Base-by-base conservation (phyloP, 2,329 filamentous ascomycete species). In the Thielaviopsis punctulata region DNA sequence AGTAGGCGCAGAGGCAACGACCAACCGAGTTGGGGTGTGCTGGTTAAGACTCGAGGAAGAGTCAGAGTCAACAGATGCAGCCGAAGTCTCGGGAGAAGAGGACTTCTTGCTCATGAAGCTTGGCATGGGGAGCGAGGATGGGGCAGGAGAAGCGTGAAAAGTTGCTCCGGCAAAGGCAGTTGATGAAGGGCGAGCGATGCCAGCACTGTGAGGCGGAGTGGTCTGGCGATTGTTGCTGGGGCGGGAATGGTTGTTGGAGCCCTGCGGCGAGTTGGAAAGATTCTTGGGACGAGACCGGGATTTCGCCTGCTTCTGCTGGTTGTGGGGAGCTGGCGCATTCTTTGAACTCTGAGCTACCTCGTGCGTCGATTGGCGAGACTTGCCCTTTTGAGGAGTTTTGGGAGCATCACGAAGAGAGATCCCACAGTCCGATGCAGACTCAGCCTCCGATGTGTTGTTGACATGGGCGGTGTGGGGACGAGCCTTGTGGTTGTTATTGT, bases 61-160 rank as follows among this genome's bases (percentile, higher is more conserved):
- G n/a, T 36, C 23, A 12, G n/a, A 15, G 24, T 54, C 23, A 8
- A 25, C n/a, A 25, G 23, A 27, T 21, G 51, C 30, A 9, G 47
- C 44, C 12, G 21, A 18, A 15, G 51, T 47, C 30, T 49, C 86
- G 80, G 50, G 50, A 41, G 50, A 45, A 12, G 43, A 39, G 13
- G 44, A 15, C 30, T 52, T 52, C 60, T 84, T 89, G 24, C 84
- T 82, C 30, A 72, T 77, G 64, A 95, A 95, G 61, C 84, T 93
- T 10, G 92, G 92, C 54, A 95, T 84, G 0, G 92, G 92, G 27
- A 98, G 72, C 22, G 87, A 81, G 8, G 88, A 93, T 0, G 92
- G 84, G 1, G 89, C 90, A 19, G 92, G 92, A 8, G 92, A 96
- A 41, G 88, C 86, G 65, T 95, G 89, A 65, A 96, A 98, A 4